These are phyloP conservation scores for Aegle marmelos DNA, from an alignment of 345 rosid species.

Conservation along the genomic window DNA sequence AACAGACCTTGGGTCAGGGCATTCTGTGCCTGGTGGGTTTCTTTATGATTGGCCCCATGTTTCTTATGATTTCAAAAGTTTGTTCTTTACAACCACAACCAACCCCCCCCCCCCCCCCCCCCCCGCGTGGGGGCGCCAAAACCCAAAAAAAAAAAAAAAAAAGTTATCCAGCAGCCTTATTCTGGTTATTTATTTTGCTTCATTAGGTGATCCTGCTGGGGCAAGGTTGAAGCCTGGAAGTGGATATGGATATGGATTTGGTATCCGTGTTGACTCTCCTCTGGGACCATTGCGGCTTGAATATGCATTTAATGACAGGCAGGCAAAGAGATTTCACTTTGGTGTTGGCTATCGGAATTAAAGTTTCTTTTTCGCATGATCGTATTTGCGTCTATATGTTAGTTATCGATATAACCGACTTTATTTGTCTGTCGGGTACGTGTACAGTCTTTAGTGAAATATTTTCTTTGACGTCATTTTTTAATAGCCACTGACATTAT, in stretches of 20 bases:
- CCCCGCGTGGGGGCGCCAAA: too few relatives aligned
- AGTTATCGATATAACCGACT: background rate
- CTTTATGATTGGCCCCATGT: conserved; percentile 8
- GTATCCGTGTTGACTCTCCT: conserved; percentile 87
- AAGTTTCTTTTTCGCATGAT: background rate
- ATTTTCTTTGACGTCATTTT: background rate
- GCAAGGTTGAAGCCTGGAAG: conserved; percentile 94
- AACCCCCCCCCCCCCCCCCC: too few relatives aligned
- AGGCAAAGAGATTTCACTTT: conserved; percentile 75
- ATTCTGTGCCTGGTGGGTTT: conserved; percentile 71
- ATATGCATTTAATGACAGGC: conserved; percentile 77
- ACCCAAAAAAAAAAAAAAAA: too few relatives aligned
- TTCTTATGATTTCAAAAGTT: background rate
- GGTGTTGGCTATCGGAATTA: conserved; percentile 79
- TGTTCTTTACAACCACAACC: background rate
- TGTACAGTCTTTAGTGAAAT: background rate
- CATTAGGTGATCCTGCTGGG: conserved; percentile 90
- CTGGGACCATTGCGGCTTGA: conserved; percentile 88
- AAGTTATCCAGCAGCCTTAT: background rate
- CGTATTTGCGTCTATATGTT: background rate
- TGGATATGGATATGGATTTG: conserved; percentile 89
- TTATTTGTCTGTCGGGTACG: background rate
- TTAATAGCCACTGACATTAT: background rate
- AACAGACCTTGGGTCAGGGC: conserved; percentile 85
- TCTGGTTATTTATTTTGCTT: background rate